Evolutionary conservation across 2,329 filamentous ascomycete species (phyloP).

Genomic region (Sordariomycetes sp.): DNA sequence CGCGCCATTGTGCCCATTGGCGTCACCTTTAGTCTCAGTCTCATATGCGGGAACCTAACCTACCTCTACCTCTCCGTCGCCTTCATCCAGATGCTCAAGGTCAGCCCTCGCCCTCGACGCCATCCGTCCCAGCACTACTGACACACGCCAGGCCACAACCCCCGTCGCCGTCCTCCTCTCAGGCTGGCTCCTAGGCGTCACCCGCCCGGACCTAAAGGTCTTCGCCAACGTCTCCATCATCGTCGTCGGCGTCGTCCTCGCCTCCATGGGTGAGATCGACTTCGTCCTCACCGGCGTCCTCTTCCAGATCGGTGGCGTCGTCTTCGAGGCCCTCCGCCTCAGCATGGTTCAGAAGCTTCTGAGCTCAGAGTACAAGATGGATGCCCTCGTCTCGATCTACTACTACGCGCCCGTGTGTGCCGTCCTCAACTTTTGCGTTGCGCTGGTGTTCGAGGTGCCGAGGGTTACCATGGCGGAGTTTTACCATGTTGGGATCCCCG

Average conservation of each 20-base stretch:
- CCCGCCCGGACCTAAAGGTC: conserved; percentile 71
- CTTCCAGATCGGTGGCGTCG: conserved; percentile 64
- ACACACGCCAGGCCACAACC: conserved; percentile 59
- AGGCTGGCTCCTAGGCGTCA: conserved; percentile 77
- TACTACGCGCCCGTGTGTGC: conserved; percentile 82
- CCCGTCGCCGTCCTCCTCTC: conserved; percentile 86
- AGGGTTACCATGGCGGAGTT: conserved; percentile 56
- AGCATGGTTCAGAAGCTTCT: conserved; percentile 77
- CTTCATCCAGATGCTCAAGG: conserved; percentile 99
- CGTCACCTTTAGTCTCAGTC: conserved; percentile 85
- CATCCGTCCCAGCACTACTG: neutral
- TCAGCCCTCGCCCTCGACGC: neutral
- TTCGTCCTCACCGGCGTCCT: conserved; percentile 73
- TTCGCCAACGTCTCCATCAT: conserved; percentile 92
- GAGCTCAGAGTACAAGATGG: conserved; percentile 84
- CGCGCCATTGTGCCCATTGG: conserved; percentile 91
- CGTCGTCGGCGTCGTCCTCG: conserved; percentile 86
- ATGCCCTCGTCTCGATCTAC: conserved; percentile 77
- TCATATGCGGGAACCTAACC: conserved; percentile 93
- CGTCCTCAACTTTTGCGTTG: conserved; percentile 64
- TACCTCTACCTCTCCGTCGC: conserved; percentile 92
- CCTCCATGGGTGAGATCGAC: conserved; percentile 89
- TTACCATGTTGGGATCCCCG: conserved; percentile 58
- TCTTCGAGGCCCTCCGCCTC: conserved; percentile 71
- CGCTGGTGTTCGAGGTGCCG: conserved; percentile 62